Conservation (phyloP, 768 basidiomycete genomes). For the Leccinum variicolor region DNA sequence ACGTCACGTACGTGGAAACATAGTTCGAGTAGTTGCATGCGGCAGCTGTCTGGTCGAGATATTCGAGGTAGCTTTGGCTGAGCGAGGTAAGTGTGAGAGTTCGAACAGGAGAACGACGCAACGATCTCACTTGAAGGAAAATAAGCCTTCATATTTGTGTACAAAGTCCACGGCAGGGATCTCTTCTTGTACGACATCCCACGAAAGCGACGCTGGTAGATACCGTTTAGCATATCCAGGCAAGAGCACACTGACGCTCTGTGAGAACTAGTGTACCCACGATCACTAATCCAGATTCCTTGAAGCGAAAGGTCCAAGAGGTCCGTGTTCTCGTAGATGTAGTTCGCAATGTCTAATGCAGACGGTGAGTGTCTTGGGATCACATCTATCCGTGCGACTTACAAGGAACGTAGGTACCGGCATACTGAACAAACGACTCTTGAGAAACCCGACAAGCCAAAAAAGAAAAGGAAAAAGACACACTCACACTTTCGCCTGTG, state of each 20-base stretch:
- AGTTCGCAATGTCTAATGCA: conserved; percentile 65
- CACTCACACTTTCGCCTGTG: conserved; percentile 69
- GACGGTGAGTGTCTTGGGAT: neutral
- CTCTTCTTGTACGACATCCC: conserved; percentile 61
- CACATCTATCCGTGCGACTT: conserved; percentile 33
- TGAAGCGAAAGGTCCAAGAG: conserved; percentile 55
- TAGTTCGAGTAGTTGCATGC: conserved; percentile 66
- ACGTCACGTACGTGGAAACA: conserved; percentile 57
- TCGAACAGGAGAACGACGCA: neutral
- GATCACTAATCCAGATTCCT: conserved; percentile 72
- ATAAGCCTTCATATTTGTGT: conserved; percentile 66
- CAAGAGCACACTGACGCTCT: neutral
- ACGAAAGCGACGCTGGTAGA: conserved; percentile 51
- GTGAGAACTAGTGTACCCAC: conserved; percentile 37
- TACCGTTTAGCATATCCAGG: neutral
- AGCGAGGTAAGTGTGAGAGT: neutral
- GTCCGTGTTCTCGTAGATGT: conserved; percentile 58
- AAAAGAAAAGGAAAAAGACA: neutral
- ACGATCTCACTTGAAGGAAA: conserved; percentile 61
- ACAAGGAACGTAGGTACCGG: conserved; percentile 67
- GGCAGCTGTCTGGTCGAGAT: conserved; percentile 51
- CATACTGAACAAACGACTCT: conserved; percentile 45
- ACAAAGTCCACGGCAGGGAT: conserved; percentile 76
- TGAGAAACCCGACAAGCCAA: neutral
- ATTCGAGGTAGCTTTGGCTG: conserved; percentile 63